phyloP scores from a whole-genome alignment of 75 land plant species.

The Sequoiadendron giganteum region DNA sequence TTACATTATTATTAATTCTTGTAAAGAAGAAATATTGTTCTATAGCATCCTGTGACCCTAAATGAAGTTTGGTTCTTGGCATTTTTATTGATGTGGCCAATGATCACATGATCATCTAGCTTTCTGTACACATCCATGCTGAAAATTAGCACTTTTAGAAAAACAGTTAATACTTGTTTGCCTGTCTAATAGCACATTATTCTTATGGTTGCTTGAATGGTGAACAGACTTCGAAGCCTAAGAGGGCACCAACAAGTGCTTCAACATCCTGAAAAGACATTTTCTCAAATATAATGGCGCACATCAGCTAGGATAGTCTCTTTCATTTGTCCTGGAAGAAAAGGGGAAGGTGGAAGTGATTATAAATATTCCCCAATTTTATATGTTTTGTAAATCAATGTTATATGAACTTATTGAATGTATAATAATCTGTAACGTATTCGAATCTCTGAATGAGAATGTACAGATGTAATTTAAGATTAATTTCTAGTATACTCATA shows the following conservation, averaged over 20 bases:
- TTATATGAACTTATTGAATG: not conserved
- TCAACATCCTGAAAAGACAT: conserved; percentile 1
- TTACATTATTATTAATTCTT: too few relatives aligned
- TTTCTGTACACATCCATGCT: not conserved
- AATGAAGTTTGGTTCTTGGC: not conserved
- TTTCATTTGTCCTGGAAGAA: not conserved
- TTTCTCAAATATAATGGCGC: not conserved
- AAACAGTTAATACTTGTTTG: not conserved
- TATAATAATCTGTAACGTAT: not conserved
- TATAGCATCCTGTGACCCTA: not conserved
- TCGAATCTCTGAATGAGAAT: not conserved
- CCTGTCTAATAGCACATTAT: not conserved
- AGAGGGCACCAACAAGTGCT: conserved; percentile 12
- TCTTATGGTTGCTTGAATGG: conserved; percentile 10
- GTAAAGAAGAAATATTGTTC: too few relatives aligned
- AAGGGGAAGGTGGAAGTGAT: not conserved
- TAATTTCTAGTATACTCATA: not conserved
- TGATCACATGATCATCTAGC: not conserved
- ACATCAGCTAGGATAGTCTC: not conserved
- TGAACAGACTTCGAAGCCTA: conserved; percentile 10
- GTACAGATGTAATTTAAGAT: not conserved
- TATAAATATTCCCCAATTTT: not conserved
- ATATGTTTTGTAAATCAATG: not conserved
- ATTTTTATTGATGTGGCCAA: not conserved
- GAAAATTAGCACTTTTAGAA: not conserved